Conservation (phyloP, 352 stramenopile species). For the Phytophthora fragariae region DNA sequence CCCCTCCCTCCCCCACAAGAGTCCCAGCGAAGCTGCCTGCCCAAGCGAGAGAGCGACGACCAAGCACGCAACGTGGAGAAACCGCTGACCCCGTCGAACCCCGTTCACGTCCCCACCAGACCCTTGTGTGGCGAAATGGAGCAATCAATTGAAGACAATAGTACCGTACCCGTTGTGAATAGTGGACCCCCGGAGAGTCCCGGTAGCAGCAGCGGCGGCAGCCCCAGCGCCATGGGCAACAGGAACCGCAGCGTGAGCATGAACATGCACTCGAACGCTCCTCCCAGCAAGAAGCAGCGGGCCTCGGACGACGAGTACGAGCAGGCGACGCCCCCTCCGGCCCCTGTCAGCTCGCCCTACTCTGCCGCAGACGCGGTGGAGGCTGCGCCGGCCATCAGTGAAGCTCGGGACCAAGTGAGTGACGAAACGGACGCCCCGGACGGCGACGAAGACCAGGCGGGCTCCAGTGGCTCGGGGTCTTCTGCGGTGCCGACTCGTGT, state of each 20-base stretch:
- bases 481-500: constrained; percentile 16
- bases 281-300: constrained; percentile 83
- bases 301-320: constrained; percentile 82
- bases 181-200: constrained; percentile 21
- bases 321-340: constrained; percentile 33
- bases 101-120: background rate
- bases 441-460: constrained; percentile 33
- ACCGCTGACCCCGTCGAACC: background rate
- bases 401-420: constrained; percentile 34
- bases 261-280: constrained; percentile 61
- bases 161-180: constrained; percentile 39
- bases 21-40: background rate
- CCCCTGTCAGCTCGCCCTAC: constrained; percentile 18
- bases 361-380: constrained; percentile 14
- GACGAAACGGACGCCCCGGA: constrained; percentile 35
- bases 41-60: background rate
- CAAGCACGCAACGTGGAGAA: background rate
- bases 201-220: constrained; percentile 26
- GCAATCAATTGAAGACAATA: constrained; percentile 36
- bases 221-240: constrained; percentile 35
- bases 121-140: constrained; percentile 26
- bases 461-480: background rate
- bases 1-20: background rate
- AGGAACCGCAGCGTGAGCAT: constrained; percentile 78
- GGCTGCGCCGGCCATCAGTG: constrained; percentile 11